Percentiles rank a stretch among this genome's conserved stretches.
phyloP scores from a whole-genome alignment of 441 rosid genomes.

The Kokia cookei region DNA sequence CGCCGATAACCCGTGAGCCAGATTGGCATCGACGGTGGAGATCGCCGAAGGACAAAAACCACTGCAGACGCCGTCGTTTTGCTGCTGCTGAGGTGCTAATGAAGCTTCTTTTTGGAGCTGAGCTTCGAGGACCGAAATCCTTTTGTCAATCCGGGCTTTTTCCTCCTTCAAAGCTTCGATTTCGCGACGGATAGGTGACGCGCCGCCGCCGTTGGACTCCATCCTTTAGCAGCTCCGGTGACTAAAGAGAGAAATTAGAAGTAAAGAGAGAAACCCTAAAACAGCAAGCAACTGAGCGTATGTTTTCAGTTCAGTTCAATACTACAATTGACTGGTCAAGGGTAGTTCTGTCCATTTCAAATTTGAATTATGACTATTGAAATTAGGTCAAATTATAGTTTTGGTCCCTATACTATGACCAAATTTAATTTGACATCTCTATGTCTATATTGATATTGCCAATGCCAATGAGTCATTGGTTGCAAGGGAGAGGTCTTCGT shows the following conservation, averaged over 20 bases:
- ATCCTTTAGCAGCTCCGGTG: conserved; percentile 14
- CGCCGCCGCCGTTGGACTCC: conserved; percentile 35
- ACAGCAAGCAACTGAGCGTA: neutral
- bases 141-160: conserved; percentile 48
- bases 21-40: conserved; percentile 20
- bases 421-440: too few species aligned
- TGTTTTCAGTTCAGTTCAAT: neutral
- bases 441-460: too few species aligned
- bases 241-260: neutral
- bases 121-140: conserved; percentile 61
- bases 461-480: too few species aligned
- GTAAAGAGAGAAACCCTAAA: neutral
- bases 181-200: conserved; percentile 34
- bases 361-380: neutral
- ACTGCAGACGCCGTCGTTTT: conserved; percentile 21
- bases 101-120: conserved; percentile 39
- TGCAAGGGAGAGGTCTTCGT: too few species aligned
- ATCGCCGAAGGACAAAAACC: conserved; percentile 22
- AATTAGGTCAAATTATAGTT: too few species aligned
- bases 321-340: neutral
- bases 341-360: neutral
- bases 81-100: neutral
- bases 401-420: too few species aligned
- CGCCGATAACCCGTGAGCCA: conserved; percentile 48
- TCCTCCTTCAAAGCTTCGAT: conserved; percentile 42